These are phyloP conservation scores for Sonneratia alba DNA, from an alignment of 345 rosid genomes.

Conservation along the genomic window DNA sequence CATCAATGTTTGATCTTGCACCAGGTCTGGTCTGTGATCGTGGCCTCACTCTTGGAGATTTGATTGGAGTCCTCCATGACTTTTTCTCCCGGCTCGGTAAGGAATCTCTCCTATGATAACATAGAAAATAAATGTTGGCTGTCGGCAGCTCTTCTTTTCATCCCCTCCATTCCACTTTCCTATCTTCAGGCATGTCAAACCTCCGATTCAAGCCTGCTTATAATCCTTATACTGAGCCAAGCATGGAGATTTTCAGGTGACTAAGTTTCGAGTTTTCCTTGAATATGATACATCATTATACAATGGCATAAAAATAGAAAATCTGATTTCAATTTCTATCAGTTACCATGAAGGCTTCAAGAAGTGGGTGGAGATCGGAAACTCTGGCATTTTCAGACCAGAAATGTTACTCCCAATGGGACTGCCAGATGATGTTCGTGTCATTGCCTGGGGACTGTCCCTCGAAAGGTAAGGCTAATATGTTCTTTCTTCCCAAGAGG, in stretches of 20 bases:
- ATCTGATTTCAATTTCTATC: slow-evolving; percentile 5
- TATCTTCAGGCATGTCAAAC: slow-evolving; percentile 68
- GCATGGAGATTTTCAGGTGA: slow-evolving; percentile 95
- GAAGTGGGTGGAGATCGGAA: slow-evolving; percentile 94
- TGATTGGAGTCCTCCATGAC: slow-evolving; percentile 76
- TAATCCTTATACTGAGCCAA: slow-evolving; percentile 96
- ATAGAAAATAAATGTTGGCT: background rate
- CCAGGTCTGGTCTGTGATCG: slow-evolving; percentile 87
- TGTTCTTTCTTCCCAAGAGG: background rate
- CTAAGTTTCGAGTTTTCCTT: background rate
- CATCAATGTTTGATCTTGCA: slow-evolving; percentile 13
- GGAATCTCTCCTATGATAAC: background rate
- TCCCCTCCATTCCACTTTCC: background rate
- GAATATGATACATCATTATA: background rate
- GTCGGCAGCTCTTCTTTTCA: slow-evolving; percentile 3
- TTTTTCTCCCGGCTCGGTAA: slow-evolving; percentile 88
- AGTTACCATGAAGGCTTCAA: slow-evolving; percentile 77
- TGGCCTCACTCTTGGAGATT: slow-evolving; percentile 88
- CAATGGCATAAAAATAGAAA: background rate
- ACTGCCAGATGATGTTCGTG: slow-evolving; percentile 76
- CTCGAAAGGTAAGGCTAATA: slow-evolving; percentile 66
- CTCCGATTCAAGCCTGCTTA: slow-evolving; percentile 88
- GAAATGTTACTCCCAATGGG: slow-evolving; percentile 97
- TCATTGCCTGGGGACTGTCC: slow-evolving; percentile 94
- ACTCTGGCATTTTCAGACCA: slow-evolving; percentile 94